Base-by-base conservation (phyloP, 2,329 filamentous ascomycete genomes). In the Aspergillus spinulosporus region DNA sequence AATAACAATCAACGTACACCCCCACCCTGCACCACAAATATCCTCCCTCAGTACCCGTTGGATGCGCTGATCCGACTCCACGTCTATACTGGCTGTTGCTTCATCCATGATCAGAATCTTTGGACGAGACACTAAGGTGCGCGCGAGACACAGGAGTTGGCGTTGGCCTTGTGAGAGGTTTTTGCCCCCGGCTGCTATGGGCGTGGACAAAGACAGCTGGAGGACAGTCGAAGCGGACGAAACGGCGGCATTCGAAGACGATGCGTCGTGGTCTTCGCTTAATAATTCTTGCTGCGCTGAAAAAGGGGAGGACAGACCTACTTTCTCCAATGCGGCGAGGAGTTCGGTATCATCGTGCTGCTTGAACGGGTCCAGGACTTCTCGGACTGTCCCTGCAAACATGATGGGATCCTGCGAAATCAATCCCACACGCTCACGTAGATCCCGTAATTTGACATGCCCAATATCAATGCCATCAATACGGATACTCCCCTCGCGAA, bases 361-460 rank as follows among this genome's bases (percentile, higher is more conserved):
- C 53, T 87, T 79, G 64, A 92, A 92, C 0, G 89, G 87, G 66
- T 94, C 90, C 3, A 94, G 80, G 65, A 93, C 93, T 43, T 81
- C 85, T 42, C 89, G 82, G 15, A 94, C 78, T 0, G 89, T 92
- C 21, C 90, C 90, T 0, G 87, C 89, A 74, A 94, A 93, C 5
- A 94, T 80, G 1, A 92, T 88, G 0, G 90, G 89, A 62, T 93
- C 89, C 74, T 92, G 88, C 1, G 90, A 89, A 52, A 94, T 93
- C 62, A 94, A 92, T 39, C 88, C 88, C 0, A 94, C 74, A 0
- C 88, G 81, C n/a, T 84, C 87, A 26, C 90, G 83, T 7, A 94
- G 77, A 54, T 88, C 84, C 54, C 88, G 62, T 4, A 67, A 59
- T 26, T 58, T 64, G 28, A 69, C 63, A n/a, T 59, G 64, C 1